Evolutionary conservation across 1,139 yeast species (phyloP), one percentile per base, ranked within the genome.

Genomic region (Taiozyma sp.): DNA sequence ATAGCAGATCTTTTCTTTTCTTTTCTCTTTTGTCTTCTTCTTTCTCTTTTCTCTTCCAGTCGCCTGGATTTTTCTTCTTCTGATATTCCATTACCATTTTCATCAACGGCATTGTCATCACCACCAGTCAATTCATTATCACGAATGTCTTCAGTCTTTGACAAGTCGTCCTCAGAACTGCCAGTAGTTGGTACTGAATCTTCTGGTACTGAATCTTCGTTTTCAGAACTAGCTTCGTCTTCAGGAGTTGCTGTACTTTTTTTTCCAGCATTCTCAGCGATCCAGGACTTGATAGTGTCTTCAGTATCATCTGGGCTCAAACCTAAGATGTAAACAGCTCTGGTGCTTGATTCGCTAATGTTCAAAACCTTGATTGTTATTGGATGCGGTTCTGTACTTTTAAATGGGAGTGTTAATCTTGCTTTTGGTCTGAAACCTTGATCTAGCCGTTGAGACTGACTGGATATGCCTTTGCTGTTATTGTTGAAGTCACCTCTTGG

Each of bases 201-300:
- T 16, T 50, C 56, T 19, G 56, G 60, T 13, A 56, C 61, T 28
- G 52, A 58, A 24, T 54, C 57, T 26, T 62, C 62, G 40, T 61
- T 62, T 16, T 56, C 64, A 26, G 37, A 10, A 9, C 6, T 30
- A 4, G 34, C 42, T 6, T 26, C 13, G 6, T 21, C 14, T 43
- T 30, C 47, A 9, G 16, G 16, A 5, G 40, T 39, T 4, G 49
- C 2, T n/a, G 10, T 44, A 39, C 21, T 30, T 6, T 19, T 35
- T 29, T 43, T 46, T 8, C 45, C 47, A 21, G 45, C 24, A 2
- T 24, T 14, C 11, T 49, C 46, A 8, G 34, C 30, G 21, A 55
- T 50, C 59, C 59, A 56, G 11, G 42, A 42, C 29, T 44, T 50
- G 22, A 56, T 53, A 9, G 50, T 46, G 6, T 52, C 54, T 21